Percentiles rank a stretch among this genome's conserved stretches.
Conservation (phyloP, 345 rosid genomes). For the Viola odorata region DNA sequence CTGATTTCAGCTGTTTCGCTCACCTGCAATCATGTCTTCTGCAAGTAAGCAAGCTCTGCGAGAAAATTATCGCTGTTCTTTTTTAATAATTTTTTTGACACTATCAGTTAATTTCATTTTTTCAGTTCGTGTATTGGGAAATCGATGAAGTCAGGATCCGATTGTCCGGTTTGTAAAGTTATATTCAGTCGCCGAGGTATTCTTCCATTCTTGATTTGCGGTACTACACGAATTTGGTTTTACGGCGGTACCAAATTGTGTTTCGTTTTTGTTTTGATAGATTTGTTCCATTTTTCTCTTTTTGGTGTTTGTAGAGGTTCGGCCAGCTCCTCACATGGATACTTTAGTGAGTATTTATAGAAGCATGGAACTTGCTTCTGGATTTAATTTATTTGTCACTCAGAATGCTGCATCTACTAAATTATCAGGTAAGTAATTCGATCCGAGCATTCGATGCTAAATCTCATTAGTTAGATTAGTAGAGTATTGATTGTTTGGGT, state of each 20-base stretch:
- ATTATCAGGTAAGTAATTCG: conserved; percentile 36
- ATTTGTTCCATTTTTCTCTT: not conserved
- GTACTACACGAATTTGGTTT: not conserved
- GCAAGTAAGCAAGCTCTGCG: conserved; percentile 54
- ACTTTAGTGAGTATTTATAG: conserved; percentile 78
- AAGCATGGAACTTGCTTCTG: conserved; percentile 85
- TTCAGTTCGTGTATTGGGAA: conserved; percentile 63
- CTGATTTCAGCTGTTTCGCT: conserved; percentile 65
- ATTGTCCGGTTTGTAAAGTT: conserved; percentile 80
- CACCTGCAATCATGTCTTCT: conserved; percentile 78
- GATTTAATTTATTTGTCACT: conserved; percentile 50
- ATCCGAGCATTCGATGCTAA: no score
- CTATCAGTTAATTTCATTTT: conserved; percentile 1
- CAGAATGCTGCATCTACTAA: conserved; percentile 36
- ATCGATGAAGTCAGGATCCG: conserved; percentile 67
- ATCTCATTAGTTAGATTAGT: no score
- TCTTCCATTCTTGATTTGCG: not conserved
- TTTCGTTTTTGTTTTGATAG: not conserved
- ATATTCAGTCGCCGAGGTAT: conserved; percentile 74
- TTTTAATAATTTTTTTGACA: not conserved
- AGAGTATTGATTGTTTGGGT: no score
- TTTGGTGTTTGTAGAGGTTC: conserved; percentile 50
- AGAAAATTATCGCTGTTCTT: not conserved
- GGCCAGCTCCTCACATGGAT: conserved; percentile 92
- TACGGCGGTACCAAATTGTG: no score